Conservation (phyloP, 306 rosid species). For the Mucuna pruriens region DNA sequence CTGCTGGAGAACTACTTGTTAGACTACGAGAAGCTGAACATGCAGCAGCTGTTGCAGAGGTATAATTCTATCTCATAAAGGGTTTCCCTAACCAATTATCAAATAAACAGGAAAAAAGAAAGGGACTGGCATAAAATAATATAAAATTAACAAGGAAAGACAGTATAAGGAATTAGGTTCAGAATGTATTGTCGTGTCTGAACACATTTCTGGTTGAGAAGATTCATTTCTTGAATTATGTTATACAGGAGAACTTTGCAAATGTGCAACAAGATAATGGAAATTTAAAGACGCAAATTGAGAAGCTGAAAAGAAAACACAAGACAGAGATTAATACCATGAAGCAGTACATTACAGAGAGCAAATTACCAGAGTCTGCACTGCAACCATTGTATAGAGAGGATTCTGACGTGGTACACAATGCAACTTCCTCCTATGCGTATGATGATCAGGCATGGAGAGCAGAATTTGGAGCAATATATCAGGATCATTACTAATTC, state of each 20-base stretch:
- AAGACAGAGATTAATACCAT: slow-evolving; percentile 86
- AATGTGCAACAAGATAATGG: slow-evolving; percentile 67
- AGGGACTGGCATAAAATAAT: neutral
- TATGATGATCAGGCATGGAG: slow-evolving; percentile 98
- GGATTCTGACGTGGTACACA: slow-evolving; percentile 49
- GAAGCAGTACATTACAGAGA: slow-evolving; percentile 89
- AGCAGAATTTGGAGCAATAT: slow-evolving; percentile 91
- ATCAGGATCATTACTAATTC: slow-evolving; percentile 72
- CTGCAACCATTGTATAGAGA: slow-evolving; percentile 67
- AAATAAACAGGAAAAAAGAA: neutral
- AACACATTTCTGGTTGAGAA: neutral
- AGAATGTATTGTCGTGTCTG: neutral
- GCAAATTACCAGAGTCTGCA: slow-evolving; percentile 89
- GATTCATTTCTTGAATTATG: neutral
- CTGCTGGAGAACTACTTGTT: slow-evolving; percentile 96
- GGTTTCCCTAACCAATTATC: slow-evolving; percentile 8
- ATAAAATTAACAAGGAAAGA: neutral
- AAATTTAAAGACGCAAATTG: slow-evolving; percentile 76
- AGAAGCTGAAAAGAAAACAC: slow-evolving; percentile 82
- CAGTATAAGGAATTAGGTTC: neutral
- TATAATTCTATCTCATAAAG: slow-evolving; percentile 28
- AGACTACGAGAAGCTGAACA: slow-evolving; percentile 94
- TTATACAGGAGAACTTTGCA: slow-evolving; percentile 64
- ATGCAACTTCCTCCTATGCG: slow-evolving; percentile 43
- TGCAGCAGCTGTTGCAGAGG: slow-evolving; percentile 79